Base-by-base conservation (phyloP, 2,329 filamentous ascomycete species). In the Pseudogymnoascus sp. region DNA sequence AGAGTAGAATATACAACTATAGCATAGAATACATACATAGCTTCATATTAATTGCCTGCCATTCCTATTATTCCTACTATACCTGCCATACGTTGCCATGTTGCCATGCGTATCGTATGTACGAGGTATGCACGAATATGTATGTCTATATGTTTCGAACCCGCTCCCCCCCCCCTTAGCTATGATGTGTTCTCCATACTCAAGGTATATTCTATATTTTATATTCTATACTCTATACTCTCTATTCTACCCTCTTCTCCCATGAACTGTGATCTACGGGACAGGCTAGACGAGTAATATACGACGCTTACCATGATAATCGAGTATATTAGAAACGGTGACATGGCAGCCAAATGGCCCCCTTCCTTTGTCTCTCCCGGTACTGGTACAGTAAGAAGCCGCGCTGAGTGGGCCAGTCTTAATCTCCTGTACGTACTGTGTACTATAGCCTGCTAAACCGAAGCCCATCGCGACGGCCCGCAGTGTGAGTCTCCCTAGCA, bases 21-120 rank as follows among this genome's bases (percentile, higher is more conserved):
- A 61, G 34, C 28, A 8, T 9, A 31, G 28, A 9, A 31, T 9
- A 31, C 28, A 31, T 31, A 8, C 28, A 31, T 31, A 31, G 34
- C 5, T 12, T 12, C 28, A 56, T 56, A 56, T 56, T 56, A 56
- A 56, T 34, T 56, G 49, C n/a, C 25, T 31, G 46, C 6, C 31
- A 31, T 53, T 18, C 40, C 18, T 49, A 6, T 12, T n/a, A 49
- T n/a, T 18, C 9, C n/a, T 23, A 5, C 42, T 23, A 23, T 46
- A 46, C 11, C 23, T 49, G 42, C 21, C 42, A 23, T 49, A 49
- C 7, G 49, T 56, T 7, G 49, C 49, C 25, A 56, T 56, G 49
- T 28, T 56, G 25, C 49, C 49, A 56, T 56, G 49, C 28, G 49
- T 34, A 56, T 56, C 43, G 23, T 49, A 49, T n/a, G 43, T 49